phyloP scores from a whole-genome alignment of 192 early-diverging fungal genomes.

The Rhizoclosmatium globosum region DNA sequence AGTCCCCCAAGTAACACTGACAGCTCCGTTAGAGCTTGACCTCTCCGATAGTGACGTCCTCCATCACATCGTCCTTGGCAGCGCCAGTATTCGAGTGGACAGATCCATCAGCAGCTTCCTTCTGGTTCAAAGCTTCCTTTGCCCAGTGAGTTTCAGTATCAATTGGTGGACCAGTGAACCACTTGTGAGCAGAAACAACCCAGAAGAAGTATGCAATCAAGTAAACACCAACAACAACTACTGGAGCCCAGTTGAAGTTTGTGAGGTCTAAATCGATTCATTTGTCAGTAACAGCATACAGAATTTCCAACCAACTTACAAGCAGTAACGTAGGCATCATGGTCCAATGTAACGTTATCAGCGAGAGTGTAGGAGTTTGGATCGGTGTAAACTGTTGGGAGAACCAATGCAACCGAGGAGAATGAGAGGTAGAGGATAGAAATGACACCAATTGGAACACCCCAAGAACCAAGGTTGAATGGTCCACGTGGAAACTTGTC shows the following conservation, averaged over 20 bases:
- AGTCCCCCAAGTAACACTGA: no score
- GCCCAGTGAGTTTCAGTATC: conserved; percentile 24
- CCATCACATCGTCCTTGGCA: no score
- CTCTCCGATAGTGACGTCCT: no score
- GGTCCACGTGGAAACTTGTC: conserved; percentile 26
- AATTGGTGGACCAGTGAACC: conserved; percentile 37
- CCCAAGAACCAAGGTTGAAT: conserved; percentile 23
- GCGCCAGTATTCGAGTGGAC: no score
- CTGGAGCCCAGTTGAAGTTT: conserved; percentile 40
- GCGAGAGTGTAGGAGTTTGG: not conserved
- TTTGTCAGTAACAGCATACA: no score
- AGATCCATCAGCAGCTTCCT: no score
- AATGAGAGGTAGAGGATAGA: conserved; percentile 16
- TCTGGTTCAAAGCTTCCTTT: not conserved
- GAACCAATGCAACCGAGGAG: conserved; percentile 27
- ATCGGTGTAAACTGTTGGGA: conserved; percentile 36
- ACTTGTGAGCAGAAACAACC: conserved; percentile 13
- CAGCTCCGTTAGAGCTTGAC: no score
- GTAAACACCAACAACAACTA: conserved; percentile 24
- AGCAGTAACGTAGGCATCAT: conserved; percentile 23
- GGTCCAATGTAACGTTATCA: conserved; percentile 25
- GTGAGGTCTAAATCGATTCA: not conserved
- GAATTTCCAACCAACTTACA: not conserved
- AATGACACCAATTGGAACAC: conserved; percentile 26
- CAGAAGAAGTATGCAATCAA: conserved; percentile 26